Conservation (phyloP, 257 asterid species). For the Ophiorrhiza pumila region DNA sequence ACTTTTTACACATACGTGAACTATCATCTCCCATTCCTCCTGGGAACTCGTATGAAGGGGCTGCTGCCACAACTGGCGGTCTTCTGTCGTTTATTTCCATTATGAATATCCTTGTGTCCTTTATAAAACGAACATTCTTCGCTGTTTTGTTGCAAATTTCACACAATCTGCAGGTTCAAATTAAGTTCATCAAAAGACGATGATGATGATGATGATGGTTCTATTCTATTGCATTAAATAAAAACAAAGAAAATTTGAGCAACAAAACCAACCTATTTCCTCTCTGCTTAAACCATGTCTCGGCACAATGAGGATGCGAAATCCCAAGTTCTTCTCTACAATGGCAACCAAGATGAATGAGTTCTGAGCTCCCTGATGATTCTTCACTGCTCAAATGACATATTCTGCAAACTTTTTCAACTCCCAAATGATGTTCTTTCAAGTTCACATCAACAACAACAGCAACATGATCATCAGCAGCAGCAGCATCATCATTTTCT, state of each 20-base stretch:
- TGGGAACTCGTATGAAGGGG: slow-evolving; percentile 14
- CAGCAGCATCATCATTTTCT: neutral
- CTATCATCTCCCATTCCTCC: too few species aligned
- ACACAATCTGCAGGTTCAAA: slow-evolving; percentile 31
- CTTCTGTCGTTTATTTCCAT: slow-evolving; percentile 40
- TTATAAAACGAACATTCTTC: slow-evolving; percentile 24
- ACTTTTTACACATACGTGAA: slow-evolving; percentile 27
- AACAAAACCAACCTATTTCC: slow-evolving; percentile 36
- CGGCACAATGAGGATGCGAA: slow-evolving; percentile 47
- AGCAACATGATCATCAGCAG: neutral
- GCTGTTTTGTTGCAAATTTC: slow-evolving; percentile 52
- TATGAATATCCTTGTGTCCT: slow-evolving; percentile 21
- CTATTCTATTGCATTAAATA: too few species aligned
- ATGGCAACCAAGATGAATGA: slow-evolving; percentile 45
- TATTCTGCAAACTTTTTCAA: slow-evolving; percentile 41
- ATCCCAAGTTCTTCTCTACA: slow-evolving; percentile 48
- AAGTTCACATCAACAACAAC: slow-evolving; percentile 12
- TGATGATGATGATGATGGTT: too few species aligned
- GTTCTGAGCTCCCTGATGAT: slow-evolving; percentile 19
- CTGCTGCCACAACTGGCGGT: slow-evolving; percentile 8
- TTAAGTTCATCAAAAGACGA: too few species aligned
- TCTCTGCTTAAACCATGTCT: slow-evolving; percentile 48
- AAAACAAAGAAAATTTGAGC: neutral
- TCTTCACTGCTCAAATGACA: slow-evolving; percentile 48
- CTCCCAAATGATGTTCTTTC: slow-evolving; percentile 9